These are phyloP conservation scores for Megacollybia marginata DNA, from an alignment of 768 basidiomycete species.

Conservation along the genomic window DNA sequence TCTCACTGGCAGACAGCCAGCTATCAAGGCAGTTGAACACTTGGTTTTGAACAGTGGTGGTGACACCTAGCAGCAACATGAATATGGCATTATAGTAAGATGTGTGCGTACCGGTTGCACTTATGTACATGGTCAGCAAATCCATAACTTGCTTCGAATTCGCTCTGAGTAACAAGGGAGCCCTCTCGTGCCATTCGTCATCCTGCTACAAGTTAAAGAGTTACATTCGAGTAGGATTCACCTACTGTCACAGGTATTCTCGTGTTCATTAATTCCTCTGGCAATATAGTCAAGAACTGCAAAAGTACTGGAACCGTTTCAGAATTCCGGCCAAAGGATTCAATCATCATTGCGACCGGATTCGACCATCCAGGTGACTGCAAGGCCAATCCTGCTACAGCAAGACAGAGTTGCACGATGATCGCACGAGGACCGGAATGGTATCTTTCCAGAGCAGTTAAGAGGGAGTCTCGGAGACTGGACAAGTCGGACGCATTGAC, in stretches of 20 bases:
- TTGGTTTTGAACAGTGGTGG: conserved; percentile 66
- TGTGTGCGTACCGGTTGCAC: conserved; percentile 64
- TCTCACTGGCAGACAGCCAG: conserved; percentile 88
- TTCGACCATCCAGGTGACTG: conserved; percentile 85
- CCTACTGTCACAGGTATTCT: conserved; percentile 85
- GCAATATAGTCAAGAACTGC: conserved; percentile 85
- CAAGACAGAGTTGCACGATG: conserved; percentile 83
- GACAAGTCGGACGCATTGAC: conserved; percentile 66
- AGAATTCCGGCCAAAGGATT: conserved; percentile 79
- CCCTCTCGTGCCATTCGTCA: conserved; percentile 62
- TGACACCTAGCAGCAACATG: conserved; percentile 60
- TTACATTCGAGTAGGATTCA: conserved; percentile 7
- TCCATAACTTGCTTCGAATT: conserved; percentile 70
- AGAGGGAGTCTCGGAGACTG: conserved; percentile 80
- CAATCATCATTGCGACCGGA: conserved; percentile 75
- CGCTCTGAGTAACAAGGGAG: conserved; percentile 51
- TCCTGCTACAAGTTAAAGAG: conserved; percentile 37
- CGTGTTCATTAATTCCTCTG: conserved; percentile 85
- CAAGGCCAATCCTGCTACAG: conserved; percentile 83
- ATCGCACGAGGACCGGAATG: conserved; percentile 75
- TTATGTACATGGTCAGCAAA: conserved; percentile 80
- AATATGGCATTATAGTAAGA: not conserved
- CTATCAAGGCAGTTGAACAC: conserved; percentile 79
- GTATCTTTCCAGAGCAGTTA: conserved; percentile 68
- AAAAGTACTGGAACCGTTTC: conserved; percentile 76